phyloP scores from a whole-genome alignment of 495 filamentous ascomycete species.

The Cudoniella acicularis region DNA sequence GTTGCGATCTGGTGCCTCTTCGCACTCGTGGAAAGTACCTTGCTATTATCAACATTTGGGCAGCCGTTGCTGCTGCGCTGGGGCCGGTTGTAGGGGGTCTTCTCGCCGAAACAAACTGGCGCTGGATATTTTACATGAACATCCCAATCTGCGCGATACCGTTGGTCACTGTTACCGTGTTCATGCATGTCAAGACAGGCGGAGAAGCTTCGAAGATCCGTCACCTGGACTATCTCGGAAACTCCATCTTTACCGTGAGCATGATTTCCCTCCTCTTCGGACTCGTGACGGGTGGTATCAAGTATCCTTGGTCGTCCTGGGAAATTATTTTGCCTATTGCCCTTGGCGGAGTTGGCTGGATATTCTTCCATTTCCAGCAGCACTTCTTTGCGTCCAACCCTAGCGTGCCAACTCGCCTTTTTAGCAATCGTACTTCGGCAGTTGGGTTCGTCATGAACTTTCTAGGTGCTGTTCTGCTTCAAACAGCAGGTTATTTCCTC shows the following conservation, averaged over 20 bases:
- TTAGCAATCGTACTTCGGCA: constrained; percentile 47
- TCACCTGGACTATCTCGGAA: constrained; percentile 72
- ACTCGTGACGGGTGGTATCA: constrained; percentile 68
- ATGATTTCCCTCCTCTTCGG: constrained; percentile 77
- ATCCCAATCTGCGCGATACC: constrained; percentile 24
- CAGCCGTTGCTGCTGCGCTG: constrained; percentile 66
- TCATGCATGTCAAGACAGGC: constrained; percentile 62
- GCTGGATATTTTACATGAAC: constrained; percentile 75
- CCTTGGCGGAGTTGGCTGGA: constrained; percentile 59
- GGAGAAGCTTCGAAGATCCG: not conserved
- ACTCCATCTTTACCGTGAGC: constrained; percentile 60
- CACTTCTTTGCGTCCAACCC: constrained; percentile 65
- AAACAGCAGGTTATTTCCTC: constrained; percentile 68
- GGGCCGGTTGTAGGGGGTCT: constrained; percentile 66
- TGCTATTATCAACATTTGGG: constrained; percentile 55
- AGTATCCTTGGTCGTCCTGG: constrained; percentile 69
- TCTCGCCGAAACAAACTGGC: constrained; percentile 59
- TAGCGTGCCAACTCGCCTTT: constrained; percentile 57
- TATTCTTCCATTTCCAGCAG: constrained; percentile 59
- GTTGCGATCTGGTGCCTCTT: constrained; percentile 64
- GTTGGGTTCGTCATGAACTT: constrained; percentile 38
- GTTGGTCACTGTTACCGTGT: constrained; percentile 58
- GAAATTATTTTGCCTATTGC: constrained; percentile 72
- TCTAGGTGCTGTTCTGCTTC: constrained; percentile 66
- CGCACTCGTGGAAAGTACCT: constrained; percentile 56